Evolutionary conservation across 257 asterid genomes (phyloP), one percentile per base, ranked within the genome.

Genomic region (Handroanthus guayacan): DNA sequence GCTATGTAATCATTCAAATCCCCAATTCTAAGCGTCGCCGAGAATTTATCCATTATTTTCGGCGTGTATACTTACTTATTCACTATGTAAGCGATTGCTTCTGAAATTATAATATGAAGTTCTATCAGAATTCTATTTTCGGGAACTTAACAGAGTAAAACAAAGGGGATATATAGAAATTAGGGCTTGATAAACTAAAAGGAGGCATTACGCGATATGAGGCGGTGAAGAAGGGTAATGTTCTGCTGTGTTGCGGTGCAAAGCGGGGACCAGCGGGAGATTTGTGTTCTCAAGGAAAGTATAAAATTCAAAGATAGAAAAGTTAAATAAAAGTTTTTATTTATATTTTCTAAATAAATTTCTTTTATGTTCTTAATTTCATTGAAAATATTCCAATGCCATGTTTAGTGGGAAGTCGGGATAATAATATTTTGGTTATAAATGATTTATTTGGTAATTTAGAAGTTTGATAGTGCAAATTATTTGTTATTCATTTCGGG

Each of bases 1-100:
- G 99, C 95, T 88, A 93, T 93, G 86, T 78, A 95, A 85, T 95
- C 99, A 80, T 95, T 95, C 89, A 93, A 81, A 84, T 95, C 99
- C 62, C 98, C 99, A 44, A 91, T 84, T 78, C 99, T 84, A 58
- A 95, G 87, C 72, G 98, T 88, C 11, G 99, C 98, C 17, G 99
- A 95, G 78, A 93, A 95, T 72, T 88, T 95, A 67, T 88, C 90
- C 99, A 95, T 95, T 12, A 44, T 60, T 6, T 20, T 34, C 31
- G 18, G 36, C 57, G 13, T 52, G 45, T 45, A 43, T 36, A 3
- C 72, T 60, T 20, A 11, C 0, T 67, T 5, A 52, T 20, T 20
- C 20, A 41, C 38, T 10, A 20, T 17, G 18, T 57, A 62, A 37
- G 3, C 31, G 61, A 47, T 70, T 38, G 20, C 9, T 37, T 12